Evolutionary conservation across 352 stramenopile species (phyloP).

Genomic region (Phytophthora citricola): DNA sequence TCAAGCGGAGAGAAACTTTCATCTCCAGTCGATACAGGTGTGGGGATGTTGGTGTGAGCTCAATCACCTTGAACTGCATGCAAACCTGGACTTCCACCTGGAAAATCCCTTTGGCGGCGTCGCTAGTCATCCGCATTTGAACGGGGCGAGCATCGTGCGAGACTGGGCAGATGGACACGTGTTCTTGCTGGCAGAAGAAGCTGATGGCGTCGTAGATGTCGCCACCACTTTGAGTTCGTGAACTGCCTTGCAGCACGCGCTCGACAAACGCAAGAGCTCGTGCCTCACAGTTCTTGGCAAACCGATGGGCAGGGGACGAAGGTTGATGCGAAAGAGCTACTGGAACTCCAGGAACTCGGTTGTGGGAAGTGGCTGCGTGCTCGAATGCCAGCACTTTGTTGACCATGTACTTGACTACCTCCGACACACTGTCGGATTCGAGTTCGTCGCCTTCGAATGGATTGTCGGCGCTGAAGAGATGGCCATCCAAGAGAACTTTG

Average conservation of each 20-base stretch:
- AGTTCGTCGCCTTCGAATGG: constrained; percentile 18
- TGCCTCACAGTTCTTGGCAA: constrained; percentile 52
- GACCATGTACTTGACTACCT: constrained; percentile 71
- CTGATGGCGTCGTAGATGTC: constrained; percentile 87
- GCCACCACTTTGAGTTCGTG: constrained; percentile 74
- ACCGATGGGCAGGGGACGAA: constrained; percentile 43
- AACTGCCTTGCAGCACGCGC: constrained; percentile 70
- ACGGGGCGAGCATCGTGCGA: constrained; percentile 71
- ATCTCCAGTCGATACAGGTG: constrained; percentile 3
- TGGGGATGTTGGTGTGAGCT: constrained; percentile 42
- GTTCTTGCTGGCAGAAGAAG: constrained; percentile 68
- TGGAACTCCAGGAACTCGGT: constrained; percentile 1
- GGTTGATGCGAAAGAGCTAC: constrained; percentile 13
- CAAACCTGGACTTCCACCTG: constrained; percentile 66
- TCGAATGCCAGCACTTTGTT: constrained; percentile 56
- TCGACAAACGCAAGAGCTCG: constrained; percentile 74
- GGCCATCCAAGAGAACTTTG: constrained; percentile 64
- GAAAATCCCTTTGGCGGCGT: constrained; percentile 41
- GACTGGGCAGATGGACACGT: constrained; percentile 70
- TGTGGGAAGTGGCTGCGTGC: constrained; percentile 8
- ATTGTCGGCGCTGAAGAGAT: constrained; percentile 43
- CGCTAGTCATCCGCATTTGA: constrained; percentile 39
- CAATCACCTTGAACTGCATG: constrained; percentile 83
- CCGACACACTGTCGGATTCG: constrained; percentile 49
- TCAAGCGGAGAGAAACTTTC: not conserved